Base-by-base conservation (phyloP, 495 filamentous ascomycete species). In the Annulohypoxylon stygium region DNA sequence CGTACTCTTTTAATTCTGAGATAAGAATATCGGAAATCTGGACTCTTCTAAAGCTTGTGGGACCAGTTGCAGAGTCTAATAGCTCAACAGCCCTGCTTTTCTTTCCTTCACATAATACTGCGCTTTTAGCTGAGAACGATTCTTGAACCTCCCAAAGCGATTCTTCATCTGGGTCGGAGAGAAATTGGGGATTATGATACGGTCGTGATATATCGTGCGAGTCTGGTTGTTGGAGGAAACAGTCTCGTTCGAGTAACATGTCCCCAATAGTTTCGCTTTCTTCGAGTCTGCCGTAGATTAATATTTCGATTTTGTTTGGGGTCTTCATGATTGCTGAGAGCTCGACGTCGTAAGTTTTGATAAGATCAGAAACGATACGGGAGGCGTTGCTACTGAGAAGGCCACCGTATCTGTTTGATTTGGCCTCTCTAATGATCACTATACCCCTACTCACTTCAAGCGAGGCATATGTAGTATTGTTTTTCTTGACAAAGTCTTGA, bases 101-200 rank as follows among this genome's bases (percentile, higher is more conserved):
- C 11, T 55, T 30, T n/a, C 23, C 37, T 37, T 57, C 16, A 12
- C 30, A 12, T 7, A 58, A 39, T 1, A 25, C n/a, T 34, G 41
- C 20, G n/a, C 10, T 12, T 57, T 41, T 50, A 7, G 18, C 50
- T 51, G 51, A 30, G 2, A 16, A 12, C 25, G 7, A 1, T 18
- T 26, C 48, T 0, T 23, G 14, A 12, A 33, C 8, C 10, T 20
- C 39, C 41, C 14, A 53, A 8, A 50, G 36, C 0, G 12, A n/a
- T 12, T 63, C 26, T 25, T 69, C 23, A 0, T 63, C 36, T 2
- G 16, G 16, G 23, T 69, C 20, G 2, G 30, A 62, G 36, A 69
- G 51, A 20, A 41, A 69, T 12, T 69, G 67, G 1, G 67, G 67
- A 18, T 69, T 69, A 50, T 69, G n/a, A 30, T 69, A 69, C 14